These are phyloP conservation scores for Boletus semigastroideus DNA, from an alignment of 1,284 basidiomycete genomes.

Conservation along the genomic window DNA sequence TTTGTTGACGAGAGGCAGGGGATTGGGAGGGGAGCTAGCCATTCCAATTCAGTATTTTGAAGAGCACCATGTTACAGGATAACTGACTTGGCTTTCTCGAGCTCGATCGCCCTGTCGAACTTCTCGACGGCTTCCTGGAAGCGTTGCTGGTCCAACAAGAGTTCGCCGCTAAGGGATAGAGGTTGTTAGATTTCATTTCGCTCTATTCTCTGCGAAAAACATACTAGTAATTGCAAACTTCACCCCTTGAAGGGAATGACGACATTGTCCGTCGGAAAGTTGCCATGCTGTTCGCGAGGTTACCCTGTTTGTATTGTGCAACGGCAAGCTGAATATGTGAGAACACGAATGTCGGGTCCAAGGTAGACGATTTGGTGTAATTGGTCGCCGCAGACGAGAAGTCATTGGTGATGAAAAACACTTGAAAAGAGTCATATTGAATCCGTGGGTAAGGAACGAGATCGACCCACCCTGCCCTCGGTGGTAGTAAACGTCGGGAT, in stretches of 20 bases:
- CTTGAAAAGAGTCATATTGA: conserved; percentile 39
- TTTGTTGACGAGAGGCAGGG: conserved; percentile 97
- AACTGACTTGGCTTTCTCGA: conserved; percentile 76
- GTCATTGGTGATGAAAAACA: conserved; percentile 95
- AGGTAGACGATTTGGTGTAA: conserved; percentile 84
- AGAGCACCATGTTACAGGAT: background rate
- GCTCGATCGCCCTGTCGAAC: conserved; percentile 90
- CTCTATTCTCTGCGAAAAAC: conserved; percentile 30
- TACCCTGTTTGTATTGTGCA: conserved; percentile 91
- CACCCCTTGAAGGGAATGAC: conserved; percentile 80
- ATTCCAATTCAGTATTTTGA: conserved; percentile 1
- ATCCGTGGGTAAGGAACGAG: background rate
- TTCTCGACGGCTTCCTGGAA: conserved; percentile 93
- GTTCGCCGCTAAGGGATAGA: conserved; percentile 72
- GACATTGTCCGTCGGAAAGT: conserved; percentile 85
- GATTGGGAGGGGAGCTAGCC: conserved; percentile 68
- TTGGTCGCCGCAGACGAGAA: conserved; percentile 85
- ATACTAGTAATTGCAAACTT: conserved; percentile 91
- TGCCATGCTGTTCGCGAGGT: conserved; percentile 80
- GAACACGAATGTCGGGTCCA: conserved; percentile 89
- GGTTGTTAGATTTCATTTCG: conserved; percentile 6
- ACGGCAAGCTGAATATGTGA: conserved; percentile 97
- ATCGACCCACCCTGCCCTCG: conserved; percentile 81
- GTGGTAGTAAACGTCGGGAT: conserved; percentile 99
- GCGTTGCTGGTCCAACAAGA: conserved; percentile 90